Evolutionary conservation across 805 yeast species (phyloP).

Genomic region (Kodamaea jinghongensis): DNA sequence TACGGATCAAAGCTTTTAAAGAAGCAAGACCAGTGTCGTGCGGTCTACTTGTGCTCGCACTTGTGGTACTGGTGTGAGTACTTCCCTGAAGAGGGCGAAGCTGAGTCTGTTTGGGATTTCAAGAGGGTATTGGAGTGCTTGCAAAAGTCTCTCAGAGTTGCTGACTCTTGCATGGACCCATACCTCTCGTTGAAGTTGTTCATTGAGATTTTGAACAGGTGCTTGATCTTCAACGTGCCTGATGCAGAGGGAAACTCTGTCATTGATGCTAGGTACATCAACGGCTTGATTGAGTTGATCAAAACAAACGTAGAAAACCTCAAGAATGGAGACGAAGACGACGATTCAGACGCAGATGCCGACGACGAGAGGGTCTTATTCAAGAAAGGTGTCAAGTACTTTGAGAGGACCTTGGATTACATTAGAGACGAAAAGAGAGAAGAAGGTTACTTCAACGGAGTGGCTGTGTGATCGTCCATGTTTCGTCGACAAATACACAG

Average conservation of each 20-base stretch:
- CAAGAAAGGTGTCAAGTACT: constrained; percentile 36
- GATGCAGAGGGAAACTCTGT: constrained; percentile 53
- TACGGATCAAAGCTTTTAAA: constrained; percentile 86
- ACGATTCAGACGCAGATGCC: constrained; percentile 21
- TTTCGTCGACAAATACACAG: too few relatives aligned
- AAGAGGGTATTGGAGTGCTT: constrained; percentile 88
- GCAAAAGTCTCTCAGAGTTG: constrained; percentile 82
- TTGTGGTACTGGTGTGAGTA: constrained; percentile 88
- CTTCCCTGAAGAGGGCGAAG: constrained; percentile 19
- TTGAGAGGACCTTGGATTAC: constrained; percentile 69
- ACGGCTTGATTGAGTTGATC: constrained; percentile 82
- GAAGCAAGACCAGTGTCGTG: constrained; percentile 92
- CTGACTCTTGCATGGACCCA: constrained; percentile 90
- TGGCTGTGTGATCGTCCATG: constrained; percentile 29
- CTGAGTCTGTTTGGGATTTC: constrained; percentile 13
- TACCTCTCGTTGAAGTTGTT: constrained; percentile 73
- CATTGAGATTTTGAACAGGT: constrained; percentile 84
- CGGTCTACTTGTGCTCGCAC: constrained; percentile 85
- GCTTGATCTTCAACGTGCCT: constrained; percentile 79
- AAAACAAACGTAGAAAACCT: constrained; percentile 57
- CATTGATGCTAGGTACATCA: constrained; percentile 72
- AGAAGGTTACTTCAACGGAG: constrained; percentile 66
- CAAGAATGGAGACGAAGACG: constrained; percentile 25
- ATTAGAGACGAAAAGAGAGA: constrained; percentile 64
- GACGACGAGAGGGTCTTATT: constrained; percentile 30